phyloP scores from a whole-genome alignment of 1,284 basidiomycete genomes.

The Microbotryum lychnidis-dioicae region DNA sequence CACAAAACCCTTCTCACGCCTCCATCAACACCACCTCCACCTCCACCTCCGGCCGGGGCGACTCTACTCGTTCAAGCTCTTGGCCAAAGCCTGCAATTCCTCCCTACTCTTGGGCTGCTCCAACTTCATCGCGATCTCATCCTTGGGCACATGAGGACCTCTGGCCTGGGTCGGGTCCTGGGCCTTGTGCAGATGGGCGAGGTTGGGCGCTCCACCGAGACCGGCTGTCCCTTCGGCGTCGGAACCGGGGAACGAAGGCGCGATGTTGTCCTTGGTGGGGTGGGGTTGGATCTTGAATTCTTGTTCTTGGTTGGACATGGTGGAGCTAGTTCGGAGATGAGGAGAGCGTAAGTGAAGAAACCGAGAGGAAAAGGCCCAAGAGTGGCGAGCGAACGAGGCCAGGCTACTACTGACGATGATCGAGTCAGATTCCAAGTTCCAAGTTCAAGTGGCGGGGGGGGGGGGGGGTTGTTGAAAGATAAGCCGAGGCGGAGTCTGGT shows the following conservation, averaged over 20 bases:
- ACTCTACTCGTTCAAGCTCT: neutral
- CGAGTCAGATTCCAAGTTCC: too few relatives aligned
- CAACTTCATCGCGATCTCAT: conserved; percentile 37
- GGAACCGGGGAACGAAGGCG: neutral
- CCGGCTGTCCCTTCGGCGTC: conserved; percentile 3
- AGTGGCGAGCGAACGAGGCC: too few relatives aligned
- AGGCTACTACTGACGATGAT: too few relatives aligned
- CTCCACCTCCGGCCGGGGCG: too few relatives aligned
- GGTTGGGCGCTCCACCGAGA: conserved; percentile 35
- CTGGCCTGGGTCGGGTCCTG: conserved; percentile 38
- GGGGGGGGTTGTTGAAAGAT: too few relatives aligned
- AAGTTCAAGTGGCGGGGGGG: too few relatives aligned
- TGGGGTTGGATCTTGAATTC: conserved; percentile 44
- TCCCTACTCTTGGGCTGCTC: conserved; percentile 43
- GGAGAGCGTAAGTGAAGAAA: too few relatives aligned
- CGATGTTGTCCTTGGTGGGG: conserved; percentile 18
- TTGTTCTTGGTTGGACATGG: conserved; percentile 17
- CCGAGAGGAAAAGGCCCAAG: too few relatives aligned
- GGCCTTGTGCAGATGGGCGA: conserved; percentile 37
- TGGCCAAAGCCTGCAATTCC: conserved; percentile 34
- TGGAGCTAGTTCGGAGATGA: neutral
- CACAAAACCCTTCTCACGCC: too few relatives aligned
- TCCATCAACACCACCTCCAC: too few relatives aligned
- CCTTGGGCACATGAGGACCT: conserved; percentile 37
- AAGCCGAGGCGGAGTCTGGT: too few relatives aligned